Conservation (phyloP, 2,329 filamentous ascomycete genomes). For the Epichloe gansuensis region DNA sequence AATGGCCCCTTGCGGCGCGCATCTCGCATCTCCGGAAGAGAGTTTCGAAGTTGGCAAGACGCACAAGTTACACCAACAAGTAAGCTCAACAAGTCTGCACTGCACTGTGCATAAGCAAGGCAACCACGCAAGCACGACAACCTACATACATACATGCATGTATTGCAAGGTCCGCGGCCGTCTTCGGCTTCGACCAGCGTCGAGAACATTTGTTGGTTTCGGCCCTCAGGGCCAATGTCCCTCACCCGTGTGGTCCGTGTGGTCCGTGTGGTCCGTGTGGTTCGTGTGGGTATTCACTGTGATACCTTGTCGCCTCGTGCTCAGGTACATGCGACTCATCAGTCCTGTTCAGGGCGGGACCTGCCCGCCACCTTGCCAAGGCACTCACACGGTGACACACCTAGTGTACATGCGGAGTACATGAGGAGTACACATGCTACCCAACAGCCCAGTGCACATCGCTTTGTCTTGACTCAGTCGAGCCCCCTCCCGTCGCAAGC, state of each 20-base stretch:
- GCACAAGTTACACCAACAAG: too few species aligned
- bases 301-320: neutral
- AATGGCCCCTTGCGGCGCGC: conserved; percentile 4
- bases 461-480: conserved; percentile 5
- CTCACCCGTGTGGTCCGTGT: neutral
- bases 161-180: neutral
- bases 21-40: neutral
- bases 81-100: too few species aligned
- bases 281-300: neutral
- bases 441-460: too few species aligned
- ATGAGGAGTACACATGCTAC: too few species aligned
- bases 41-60: too few species aligned
- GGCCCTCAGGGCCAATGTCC: neutral
- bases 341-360: too few species aligned
- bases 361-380: neutral
- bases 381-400: neutral
- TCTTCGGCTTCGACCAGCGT: neutral
- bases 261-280: neutral
- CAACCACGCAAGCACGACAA: neutral
- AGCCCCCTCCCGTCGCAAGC: conserved; percentile 3
- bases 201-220: neutral
- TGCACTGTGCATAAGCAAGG: too few species aligned
- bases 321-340: neutral
- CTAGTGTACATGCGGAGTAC: too few species aligned
- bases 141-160: too few species aligned